phyloP scores from a whole-genome alignment of 768 basidiomycete genomes.

The Tremella fuciformis region DNA sequence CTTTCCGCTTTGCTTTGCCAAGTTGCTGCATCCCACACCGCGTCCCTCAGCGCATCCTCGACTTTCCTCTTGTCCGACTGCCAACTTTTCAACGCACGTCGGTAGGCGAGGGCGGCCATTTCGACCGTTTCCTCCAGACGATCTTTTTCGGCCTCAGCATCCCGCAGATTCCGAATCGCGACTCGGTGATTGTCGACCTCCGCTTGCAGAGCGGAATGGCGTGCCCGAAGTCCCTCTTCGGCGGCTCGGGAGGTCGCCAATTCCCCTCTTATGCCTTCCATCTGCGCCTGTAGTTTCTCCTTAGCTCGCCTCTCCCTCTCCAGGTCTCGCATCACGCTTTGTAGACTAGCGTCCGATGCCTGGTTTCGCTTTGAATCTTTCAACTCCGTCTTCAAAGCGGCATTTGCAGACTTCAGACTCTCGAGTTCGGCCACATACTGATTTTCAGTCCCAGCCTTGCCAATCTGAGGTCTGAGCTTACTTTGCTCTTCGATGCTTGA shows the following conservation, averaged over 20 bases:
- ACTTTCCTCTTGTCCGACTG: neutral
- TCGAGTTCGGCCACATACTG: slow-evolving; percentile 14
- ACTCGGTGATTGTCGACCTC: slow-evolving; percentile 7
- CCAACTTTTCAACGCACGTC: neutral
- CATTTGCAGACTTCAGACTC: slow-evolving; percentile 2
- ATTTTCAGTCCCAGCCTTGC: neutral
- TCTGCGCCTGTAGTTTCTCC: no score
- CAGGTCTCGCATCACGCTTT: no score
- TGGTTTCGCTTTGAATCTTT: neutral
- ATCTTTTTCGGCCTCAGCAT: slow-evolving; percentile 9
- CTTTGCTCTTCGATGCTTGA: slow-evolving; percentile 16
- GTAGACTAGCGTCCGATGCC: no score
- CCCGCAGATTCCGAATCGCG: neutral
- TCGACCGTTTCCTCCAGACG: slow-evolving; percentile 8
- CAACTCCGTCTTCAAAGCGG: neutral
- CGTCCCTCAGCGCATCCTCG: neutral
- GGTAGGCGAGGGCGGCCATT: neutral
- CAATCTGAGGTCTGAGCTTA: neutral
- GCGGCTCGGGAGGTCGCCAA: no score
- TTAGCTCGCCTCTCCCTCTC: no score
- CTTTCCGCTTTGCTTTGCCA: no score
- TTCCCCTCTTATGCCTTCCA: no score
- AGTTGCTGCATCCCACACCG: no score
- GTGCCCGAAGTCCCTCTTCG: no score
- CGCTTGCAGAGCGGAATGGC: neutral